A percentile compares a stretch with the other conserved stretches of the same genome.
Evolutionary conservation across 768 basidiomycete genomes (phyloP).

Genomic region (Leucosporidium scottii): DNA sequence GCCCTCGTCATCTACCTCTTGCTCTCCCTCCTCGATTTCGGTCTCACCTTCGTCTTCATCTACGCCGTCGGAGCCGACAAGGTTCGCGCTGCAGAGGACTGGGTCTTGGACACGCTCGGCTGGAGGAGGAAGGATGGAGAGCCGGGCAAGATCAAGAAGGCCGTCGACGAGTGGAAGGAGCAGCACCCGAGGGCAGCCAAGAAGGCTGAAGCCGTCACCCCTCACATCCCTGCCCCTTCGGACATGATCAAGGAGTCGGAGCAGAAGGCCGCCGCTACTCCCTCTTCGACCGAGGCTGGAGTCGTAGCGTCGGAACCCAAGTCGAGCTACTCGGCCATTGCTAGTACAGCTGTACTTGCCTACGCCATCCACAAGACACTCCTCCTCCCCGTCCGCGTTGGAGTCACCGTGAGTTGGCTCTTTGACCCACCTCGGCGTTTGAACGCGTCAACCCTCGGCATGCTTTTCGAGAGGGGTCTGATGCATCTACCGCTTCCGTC

Average conservation of each 20-base stretch:
- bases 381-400: conserved; percentile 80
- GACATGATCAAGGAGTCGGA: conserved; percentile 3
- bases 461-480: too few species aligned
- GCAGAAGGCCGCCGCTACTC: conserved; percentile 10
- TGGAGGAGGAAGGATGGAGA: conserved; percentile 31
- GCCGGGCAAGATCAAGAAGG: conserved; percentile 15
- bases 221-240: too few species aligned
- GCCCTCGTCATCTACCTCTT: conserved; percentile 82
- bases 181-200: conserved; percentile 21
- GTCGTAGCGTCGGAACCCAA: neutral
- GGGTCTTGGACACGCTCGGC: conserved; percentile 46
- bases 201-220: neutral
- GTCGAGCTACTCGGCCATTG: conserved; percentile 64
- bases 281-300: neutral
- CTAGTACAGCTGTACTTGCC: conserved; percentile 85
- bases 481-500: too few species aligned
- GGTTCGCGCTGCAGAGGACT: conserved; percentile 59
- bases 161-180: conserved; percentile 22
- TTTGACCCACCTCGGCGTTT: conserved; percentile 35
- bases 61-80: conserved; percentile 84
- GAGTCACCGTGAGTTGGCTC: conserved; percentile 55
- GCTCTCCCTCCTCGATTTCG: conserved; percentile 70
- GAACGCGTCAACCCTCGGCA: too few species aligned
- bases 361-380: conserved; percentile 94
- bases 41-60: conserved; percentile 73